A percentile compares a stretch with the other conserved stretches of the same genome.
These are phyloP conservation scores for Castanea sativa DNA, from an alignment of 306 rosid species.

Conservation along the genomic window DNA sequence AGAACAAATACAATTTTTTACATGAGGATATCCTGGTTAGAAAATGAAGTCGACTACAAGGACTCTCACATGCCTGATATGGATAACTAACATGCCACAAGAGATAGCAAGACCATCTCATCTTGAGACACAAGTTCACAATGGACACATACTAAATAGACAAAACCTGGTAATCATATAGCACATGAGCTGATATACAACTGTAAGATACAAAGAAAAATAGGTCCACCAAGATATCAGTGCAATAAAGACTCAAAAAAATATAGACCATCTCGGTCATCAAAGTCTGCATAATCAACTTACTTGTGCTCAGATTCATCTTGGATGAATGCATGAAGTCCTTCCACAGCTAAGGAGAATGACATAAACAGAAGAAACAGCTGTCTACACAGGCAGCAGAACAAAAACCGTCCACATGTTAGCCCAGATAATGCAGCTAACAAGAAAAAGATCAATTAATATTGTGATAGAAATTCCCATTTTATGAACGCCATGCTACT, in stretches of 20 bases:
- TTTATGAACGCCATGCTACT: not conserved
- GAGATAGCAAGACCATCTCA: not conserved
- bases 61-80: not conserved
- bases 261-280: not conserved
- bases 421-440: slow-evolving; percentile 29
- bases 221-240: not conserved
- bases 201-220: not conserved
- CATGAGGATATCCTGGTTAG: not conserved
- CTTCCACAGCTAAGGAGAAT: slow-evolving; percentile 97
- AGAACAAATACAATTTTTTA: not conserved
- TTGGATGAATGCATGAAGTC: slow-evolving; percentile 93
- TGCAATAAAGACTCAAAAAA: not conserved
- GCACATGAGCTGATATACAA: not conserved
- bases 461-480: not conserved
- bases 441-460: not conserved
- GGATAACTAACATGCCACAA: not conserved
- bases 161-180: not conserved
- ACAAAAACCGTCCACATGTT: slow-evolving; percentile 50
- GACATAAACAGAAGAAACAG: slow-evolving; percentile 98
- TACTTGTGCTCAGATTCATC: slow-evolving; percentile 99
- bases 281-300: slow-evolving; percentile 35
- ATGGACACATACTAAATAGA: not conserved
- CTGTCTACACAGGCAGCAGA: slow-evolving; percentile 88
- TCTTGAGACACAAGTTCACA: not conserved
- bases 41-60: not conserved